These are phyloP conservation scores for Aspergillaceae sp. DNA, from an alignment of 2,329 filamentous ascomycete species.

Conservation along the genomic window DNA sequence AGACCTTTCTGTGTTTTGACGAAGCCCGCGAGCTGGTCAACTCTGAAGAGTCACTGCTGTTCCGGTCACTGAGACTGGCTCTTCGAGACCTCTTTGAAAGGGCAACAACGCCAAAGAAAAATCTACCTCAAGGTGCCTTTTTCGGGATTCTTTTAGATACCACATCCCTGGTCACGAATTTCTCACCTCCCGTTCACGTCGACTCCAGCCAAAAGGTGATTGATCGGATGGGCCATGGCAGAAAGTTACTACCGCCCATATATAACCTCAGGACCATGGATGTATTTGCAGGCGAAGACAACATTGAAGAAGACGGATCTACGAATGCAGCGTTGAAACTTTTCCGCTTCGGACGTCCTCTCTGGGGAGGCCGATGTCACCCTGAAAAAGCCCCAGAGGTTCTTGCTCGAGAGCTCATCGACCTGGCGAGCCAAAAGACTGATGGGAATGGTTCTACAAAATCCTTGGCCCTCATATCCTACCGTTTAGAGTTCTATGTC, in stretches of 20 bases:
- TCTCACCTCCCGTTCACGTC: background rate
- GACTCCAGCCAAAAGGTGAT: constrained; percentile 1
- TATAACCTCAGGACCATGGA: constrained; percentile 2
- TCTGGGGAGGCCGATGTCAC: background rate
- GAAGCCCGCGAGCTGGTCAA: too few species aligned
- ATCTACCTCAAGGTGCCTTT: background rate
- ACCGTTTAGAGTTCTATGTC: too few species aligned
- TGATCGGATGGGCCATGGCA: background rate
- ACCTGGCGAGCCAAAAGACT: too few species aligned
- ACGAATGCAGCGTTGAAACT: background rate
- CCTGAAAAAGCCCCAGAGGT: too few species aligned
- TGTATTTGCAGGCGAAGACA: background rate
- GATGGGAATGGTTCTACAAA: too few species aligned
- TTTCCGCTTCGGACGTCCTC: background rate
- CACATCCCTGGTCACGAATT: constrained; percentile 1
- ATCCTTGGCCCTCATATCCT: too few species aligned
- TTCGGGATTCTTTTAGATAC: constrained; percentile 3
- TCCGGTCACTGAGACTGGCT: background rate
- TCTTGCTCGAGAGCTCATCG: too few species aligned
- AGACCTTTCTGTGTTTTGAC: too few species aligned
- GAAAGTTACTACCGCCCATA: constrained; percentile 1
- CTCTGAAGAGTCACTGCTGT: too few species aligned
- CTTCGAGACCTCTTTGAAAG: background rate
- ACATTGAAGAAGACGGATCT: background rate
- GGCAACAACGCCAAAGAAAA: background rate